Conservation (phyloP, 441 rosid genomes). For the Macaranga tanarius region DNA sequence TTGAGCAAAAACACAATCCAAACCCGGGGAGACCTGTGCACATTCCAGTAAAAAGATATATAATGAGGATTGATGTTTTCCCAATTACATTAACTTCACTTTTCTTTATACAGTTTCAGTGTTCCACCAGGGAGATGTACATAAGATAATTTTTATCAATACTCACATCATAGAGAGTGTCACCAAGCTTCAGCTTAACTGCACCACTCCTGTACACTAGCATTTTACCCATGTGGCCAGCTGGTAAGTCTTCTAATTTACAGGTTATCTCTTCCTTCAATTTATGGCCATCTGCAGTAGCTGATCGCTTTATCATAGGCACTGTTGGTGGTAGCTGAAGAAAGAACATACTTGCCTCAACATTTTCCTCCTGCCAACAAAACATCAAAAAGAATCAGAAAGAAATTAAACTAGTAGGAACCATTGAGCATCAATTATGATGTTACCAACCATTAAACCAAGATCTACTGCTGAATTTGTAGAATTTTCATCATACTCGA, state of each 20-base stretch:
- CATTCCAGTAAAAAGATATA: conserved; percentile 1
- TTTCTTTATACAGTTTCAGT: neutral
- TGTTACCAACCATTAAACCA: conserved; percentile 52
- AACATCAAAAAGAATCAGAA: conserved; percentile 17
- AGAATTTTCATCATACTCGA: conserved; percentile 48
- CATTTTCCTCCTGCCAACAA: conserved; percentile 55
- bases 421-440: conserved; percentile 9
- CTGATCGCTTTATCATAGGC: conserved; percentile 48
- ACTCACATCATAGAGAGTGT: conserved; percentile 69
- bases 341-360: conserved; percentile 54
- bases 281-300: conserved; percentile 28
- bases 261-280: conserved; percentile 31
- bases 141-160: neutral
- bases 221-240: conserved; percentile 79
- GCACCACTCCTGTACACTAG: conserved; percentile 75
- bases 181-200: conserved; percentile 80
- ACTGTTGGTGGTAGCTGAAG: conserved; percentile 59
- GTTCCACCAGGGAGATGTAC: neutral
- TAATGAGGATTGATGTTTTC: neutral
- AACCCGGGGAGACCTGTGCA: conserved; percentile 67
- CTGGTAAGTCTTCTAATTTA: conserved; percentile 52
- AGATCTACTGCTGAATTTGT: conserved; percentile 60
- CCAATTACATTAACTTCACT: neutral
- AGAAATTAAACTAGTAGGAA: conserved; percentile 14
- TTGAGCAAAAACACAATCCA: conserved; percentile 60